Base-by-base conservation (phyloP, 495 filamentous ascomycete species). In the Talaromyces stipitatus region DNA sequence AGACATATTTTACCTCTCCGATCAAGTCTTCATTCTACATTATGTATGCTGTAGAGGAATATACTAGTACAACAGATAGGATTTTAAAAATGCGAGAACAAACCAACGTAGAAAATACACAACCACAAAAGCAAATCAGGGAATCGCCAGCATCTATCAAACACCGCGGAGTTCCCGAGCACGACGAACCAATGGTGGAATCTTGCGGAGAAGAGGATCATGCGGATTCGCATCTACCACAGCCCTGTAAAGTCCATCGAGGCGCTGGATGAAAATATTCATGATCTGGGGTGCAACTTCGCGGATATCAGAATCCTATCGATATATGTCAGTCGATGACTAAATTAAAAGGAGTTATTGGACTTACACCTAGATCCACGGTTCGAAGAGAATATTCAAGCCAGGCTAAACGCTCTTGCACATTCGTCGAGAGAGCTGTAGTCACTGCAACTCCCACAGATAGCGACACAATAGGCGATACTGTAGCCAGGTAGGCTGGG, bases 381-480 rank as follows among this genome's bases (percentile, higher is more conserved):
- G 60, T 72, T 33, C 70, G 64, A 32, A 97, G 73, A 32, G 91
- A 82, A 24, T 80, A 76, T 57, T 95, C 87, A 50, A 97, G 74
- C 89, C 91, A 94, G 24, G 72, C 69, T 8, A 98, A 72, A 58
- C 90, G 89, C 68, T 90, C 76, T 41, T 71, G 61, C 29, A 88
- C 59, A 61, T 87, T 81, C 28, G 80, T 80, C 26, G 85, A 75
- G 58, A 97, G 76, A 24, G 86, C 78, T 7, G 82, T 77, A 26
- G 88, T 88, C 14, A 97, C 81, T 12, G 89, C 90, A 2, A 90
- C 89, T 47, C 86, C 86, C 29, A 95, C 86, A 0, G 91, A 96
- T 23, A 97, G 81, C 5, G 86, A 75, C 20, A 97, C 82, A 36
- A 97, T 81, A 3, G 88, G 84, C 41, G 83, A 85, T 24, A 96